Evolutionary conservation across 129 eudicot species (phyloP).

Genomic region (Centella asiatica): DNA sequence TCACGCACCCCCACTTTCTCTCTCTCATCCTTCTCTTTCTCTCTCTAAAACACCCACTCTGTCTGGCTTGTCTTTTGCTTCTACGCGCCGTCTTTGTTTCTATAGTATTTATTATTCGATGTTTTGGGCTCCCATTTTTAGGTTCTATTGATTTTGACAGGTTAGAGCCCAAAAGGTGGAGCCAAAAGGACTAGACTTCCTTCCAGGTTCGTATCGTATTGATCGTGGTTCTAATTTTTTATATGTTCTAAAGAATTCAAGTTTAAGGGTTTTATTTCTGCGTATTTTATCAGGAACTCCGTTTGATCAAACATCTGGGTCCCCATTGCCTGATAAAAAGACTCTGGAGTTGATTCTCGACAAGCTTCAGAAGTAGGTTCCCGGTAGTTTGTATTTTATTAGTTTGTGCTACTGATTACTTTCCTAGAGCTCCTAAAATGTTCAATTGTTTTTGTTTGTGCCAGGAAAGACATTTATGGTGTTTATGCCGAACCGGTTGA

Average conservation of each 20-base stretch:
- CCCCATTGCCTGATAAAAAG: slow-evolving; percentile 68
- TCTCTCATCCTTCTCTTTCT: slow-evolving; percentile 36
- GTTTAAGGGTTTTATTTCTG: slow-evolving; percentile 15
- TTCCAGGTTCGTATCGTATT: slow-evolving; percentile 41
- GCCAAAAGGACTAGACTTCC: slow-evolving; percentile 34
- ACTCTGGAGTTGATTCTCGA: slow-evolving; percentile 75
- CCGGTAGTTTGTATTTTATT: neutral
- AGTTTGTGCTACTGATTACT: neutral
- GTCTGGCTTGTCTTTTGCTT: slow-evolving; percentile 19
- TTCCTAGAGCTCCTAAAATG: slow-evolving; percentile 4
- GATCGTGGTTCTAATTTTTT: neutral
- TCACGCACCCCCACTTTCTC: slow-evolving; percentile 52
- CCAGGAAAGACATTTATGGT: slow-evolving; percentile 65
- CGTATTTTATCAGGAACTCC: slow-evolving; percentile 39
- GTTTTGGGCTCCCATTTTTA: slow-evolving; percentile 9
- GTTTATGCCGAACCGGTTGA: slow-evolving; percentile 70
- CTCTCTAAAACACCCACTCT: slow-evolving; percentile 32
- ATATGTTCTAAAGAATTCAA: neutral
- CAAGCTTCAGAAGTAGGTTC: slow-evolving; percentile 88
- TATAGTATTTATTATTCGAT: slow-evolving; percentile 4
- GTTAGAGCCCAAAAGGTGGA: slow-evolving; percentile 35
- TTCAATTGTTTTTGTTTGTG: slow-evolving; percentile 23
- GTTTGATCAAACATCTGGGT: slow-evolving; percentile 21
- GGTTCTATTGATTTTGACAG: slow-evolving; percentile 42
- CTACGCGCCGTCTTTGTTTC: slow-evolving; percentile 2